These are phyloP conservation scores for Neltuma alba DNA, from an alignment of 306 rosid species.

Conservation along the genomic window DNA sequence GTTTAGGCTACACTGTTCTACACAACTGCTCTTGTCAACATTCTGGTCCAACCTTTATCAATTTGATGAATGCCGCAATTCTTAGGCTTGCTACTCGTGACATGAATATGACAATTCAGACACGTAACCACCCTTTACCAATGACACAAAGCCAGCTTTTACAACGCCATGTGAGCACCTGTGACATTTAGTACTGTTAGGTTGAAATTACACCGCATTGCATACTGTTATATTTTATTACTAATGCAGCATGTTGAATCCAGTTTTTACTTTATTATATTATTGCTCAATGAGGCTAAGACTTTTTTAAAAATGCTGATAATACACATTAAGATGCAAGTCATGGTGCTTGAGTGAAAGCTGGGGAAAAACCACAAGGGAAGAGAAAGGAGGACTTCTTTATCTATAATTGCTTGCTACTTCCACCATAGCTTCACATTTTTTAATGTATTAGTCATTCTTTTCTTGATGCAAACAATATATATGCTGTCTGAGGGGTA, in stretches of 20 bases:
- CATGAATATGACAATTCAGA: conserved; percentile 75
- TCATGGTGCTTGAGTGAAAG: no score
- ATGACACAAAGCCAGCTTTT: conserved; percentile 85
- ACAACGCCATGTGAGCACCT: conserved; percentile 76
- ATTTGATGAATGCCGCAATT: conserved; percentile 89
- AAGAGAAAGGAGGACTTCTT: background rate
- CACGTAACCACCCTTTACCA: conserved; percentile 95
- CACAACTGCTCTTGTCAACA: conserved; percentile 96
- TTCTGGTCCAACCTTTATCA: conserved; percentile 93
- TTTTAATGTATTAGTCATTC: background rate
- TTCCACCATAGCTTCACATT: background rate
- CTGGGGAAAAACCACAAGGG: background rate
- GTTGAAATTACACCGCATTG: conserved; percentile 14
- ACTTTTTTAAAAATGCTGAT: background rate
- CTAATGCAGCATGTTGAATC: background rate
- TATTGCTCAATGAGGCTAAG: background rate
- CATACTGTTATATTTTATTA: background rate
- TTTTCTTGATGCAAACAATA: background rate
- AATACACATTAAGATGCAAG: background rate
- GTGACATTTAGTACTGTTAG: background rate
- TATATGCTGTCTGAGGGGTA: background rate
- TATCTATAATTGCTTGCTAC: background rate
- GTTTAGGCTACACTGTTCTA: conserved; percentile 89
- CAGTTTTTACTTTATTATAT: background rate
- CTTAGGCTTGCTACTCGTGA: conserved; percentile 71